Evolutionary conservation across 2,329 filamentous ascomycete genomes (phyloP).

Genomic region (Colletotrichum euphorbiae): DNA sequence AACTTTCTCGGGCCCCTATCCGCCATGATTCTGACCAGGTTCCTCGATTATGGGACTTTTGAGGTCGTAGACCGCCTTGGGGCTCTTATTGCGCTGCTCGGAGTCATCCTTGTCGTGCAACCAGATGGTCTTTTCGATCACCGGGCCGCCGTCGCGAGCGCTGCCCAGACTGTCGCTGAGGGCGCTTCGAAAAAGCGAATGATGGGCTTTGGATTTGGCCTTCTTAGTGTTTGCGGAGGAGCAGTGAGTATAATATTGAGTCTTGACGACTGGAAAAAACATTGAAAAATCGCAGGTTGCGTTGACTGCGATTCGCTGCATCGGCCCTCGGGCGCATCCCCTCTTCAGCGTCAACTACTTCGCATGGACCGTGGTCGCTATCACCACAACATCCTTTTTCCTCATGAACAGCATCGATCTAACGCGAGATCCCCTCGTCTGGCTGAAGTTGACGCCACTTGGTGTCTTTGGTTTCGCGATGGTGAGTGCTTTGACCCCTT

Average conservation of each 20-base stretch:
- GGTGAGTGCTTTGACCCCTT: constrained; percentile 8
- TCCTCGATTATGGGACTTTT: constrained; percentile 23
- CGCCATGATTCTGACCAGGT: constrained; percentile 30
- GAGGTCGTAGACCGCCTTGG: constrained; percentile 21
- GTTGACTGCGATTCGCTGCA: constrained; percentile 27
- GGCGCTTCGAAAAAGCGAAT: background rate
- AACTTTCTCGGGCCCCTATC: constrained; percentile 30
- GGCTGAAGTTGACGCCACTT: constrained; percentile 26
- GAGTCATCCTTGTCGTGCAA: constrained; percentile 29
- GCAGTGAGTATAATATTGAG: background rate
- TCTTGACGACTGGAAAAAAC: no score
- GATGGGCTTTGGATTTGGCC: constrained; percentile 28
- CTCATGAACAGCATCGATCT: constrained; percentile 20
- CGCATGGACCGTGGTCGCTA: constrained; percentile 19
- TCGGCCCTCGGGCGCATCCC: constrained; percentile 16
- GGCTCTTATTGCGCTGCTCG: constrained; percentile 16
- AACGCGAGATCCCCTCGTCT: constrained; percentile 10
- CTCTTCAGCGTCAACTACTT: constrained; percentile 28
- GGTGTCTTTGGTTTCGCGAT: constrained; percentile 30
- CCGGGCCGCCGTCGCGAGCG: background rate
- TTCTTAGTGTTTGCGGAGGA: constrained; percentile 25
- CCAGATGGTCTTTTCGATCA: constrained; percentile 23
- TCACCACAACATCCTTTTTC: constrained; percentile 6
- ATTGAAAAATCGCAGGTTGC: background rate
- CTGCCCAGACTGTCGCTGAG: background rate